Conservation (phyloP, 768 basidiomycete species). For the Nevesoporus exiguus region DNA sequence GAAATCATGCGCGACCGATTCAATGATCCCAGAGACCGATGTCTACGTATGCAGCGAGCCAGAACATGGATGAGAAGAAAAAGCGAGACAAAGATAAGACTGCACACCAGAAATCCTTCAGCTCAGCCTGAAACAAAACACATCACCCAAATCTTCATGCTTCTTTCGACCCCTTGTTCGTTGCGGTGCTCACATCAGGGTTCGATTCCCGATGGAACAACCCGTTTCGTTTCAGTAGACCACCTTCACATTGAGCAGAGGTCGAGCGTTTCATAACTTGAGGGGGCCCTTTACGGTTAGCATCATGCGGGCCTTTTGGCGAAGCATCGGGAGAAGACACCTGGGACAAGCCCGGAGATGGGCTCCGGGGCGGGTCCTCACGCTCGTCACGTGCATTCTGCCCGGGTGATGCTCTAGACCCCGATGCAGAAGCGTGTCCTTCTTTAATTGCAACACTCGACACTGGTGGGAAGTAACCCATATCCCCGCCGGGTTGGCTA, state of each 20-base stretch:
- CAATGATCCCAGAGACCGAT: slow-evolving; percentile 9
- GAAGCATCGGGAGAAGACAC: slow-evolving; percentile 6
- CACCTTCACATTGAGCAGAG: slow-evolving; percentile 28
- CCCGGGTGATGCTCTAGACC: neutral
- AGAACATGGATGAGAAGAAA: slow-evolving; percentile 3
- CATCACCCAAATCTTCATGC: slow-evolving; percentile 15
- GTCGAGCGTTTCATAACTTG: slow-evolving; percentile 29
- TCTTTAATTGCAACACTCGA: slow-evolving; percentile 33
- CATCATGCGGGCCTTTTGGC: slow-evolving; percentile 13
- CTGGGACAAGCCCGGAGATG: slow-evolving; percentile 7
- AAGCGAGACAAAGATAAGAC: slow-evolving; percentile 4
- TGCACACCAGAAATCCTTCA: slow-evolving; percentile 2
- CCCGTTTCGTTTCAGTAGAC: slow-evolving; percentile 25
- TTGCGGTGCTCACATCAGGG: slow-evolving; percentile 24
- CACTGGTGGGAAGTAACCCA: slow-evolving; percentile 44
- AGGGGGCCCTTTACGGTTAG: slow-evolving; percentile 10
- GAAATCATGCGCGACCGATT: slow-evolving; percentile 1
- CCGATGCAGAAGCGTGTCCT: slow-evolving; percentile 4
- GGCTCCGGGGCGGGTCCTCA: slow-evolving; percentile 6
- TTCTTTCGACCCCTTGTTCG: slow-evolving; percentile 25
- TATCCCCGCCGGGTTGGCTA: slow-evolving; percentile 19
- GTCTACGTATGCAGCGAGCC: slow-evolving; percentile 12
- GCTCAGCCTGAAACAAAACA: slow-evolving; percentile 11
- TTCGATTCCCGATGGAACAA: slow-evolving; percentile 31
- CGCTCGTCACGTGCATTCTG: neutral